Evolutionary conservation across 495 filamentous ascomycete species (phyloP).

Genomic region (Tuber brumale): DNA sequence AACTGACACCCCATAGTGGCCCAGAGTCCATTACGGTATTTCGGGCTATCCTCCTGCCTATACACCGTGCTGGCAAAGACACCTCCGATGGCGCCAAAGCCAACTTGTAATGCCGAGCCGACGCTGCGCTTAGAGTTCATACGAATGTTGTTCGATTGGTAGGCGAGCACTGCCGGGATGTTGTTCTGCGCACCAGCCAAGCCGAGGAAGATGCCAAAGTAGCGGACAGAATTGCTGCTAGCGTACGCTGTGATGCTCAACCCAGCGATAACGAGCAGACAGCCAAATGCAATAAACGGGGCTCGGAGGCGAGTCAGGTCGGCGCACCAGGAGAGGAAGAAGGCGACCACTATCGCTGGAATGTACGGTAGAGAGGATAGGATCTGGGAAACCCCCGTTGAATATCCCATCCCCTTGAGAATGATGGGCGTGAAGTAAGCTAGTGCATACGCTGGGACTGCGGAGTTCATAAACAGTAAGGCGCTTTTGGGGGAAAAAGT

Average conservation of each 20-base stretch:
- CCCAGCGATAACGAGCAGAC: constrained; percentile 48
- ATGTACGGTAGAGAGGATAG: constrained; percentile 47
- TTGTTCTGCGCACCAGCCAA: constrained; percentile 53
- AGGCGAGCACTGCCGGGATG: constrained; percentile 52
- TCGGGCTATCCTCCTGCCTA: constrained; percentile 52
- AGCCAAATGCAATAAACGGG: constrained; percentile 51
- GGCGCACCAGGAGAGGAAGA: constrained; percentile 48
- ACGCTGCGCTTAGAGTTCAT: constrained; percentile 54
- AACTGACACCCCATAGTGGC: constrained; percentile 37
- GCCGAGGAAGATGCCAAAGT: constrained; percentile 56
- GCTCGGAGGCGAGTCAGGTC: constrained; percentile 54
- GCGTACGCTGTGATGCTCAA: constrained; percentile 53
- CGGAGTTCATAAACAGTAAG: constrained; percentile 48
- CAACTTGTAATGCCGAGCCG: constrained; percentile 43
- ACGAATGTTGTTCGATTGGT: constrained; percentile 61
- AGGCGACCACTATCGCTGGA: constrained; percentile 43
- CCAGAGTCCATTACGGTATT: constrained; percentile 54
- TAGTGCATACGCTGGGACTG: constrained; percentile 48
- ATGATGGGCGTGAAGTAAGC: constrained; percentile 52
- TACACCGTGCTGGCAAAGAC: constrained; percentile 55
- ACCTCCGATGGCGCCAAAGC: constrained; percentile 54
- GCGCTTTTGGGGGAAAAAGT: constrained; percentile 29
- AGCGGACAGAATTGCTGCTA: constrained; percentile 47
- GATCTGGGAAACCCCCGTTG: constrained; percentile 45
- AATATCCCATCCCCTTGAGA: constrained; percentile 50